These are phyloP conservation scores for Rhodotorula sp. DNA, from an alignment of 1,284 basidiomycete genomes.

Conservation along the genomic window DNA sequence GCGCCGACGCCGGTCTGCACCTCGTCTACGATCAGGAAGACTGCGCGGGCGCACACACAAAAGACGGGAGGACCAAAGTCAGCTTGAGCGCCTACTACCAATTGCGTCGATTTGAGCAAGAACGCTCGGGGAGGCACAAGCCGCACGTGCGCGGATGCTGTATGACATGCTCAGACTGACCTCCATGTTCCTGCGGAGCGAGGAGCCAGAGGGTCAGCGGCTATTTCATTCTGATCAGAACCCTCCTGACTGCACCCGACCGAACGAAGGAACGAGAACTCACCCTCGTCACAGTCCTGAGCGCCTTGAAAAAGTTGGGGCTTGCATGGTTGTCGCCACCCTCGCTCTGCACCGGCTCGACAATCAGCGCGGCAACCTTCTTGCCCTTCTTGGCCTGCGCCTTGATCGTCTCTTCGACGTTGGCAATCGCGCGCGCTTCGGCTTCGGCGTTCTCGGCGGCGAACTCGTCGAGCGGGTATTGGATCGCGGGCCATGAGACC, in stretches of 20 bases:
- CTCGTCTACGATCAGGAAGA: conserved; percentile 57
- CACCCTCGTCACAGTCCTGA: conserved; percentile 53
- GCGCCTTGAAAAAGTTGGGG: conserved; percentile 54
- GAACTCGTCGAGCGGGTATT: conserved; percentile 55
- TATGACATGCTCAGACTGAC: not conserved
- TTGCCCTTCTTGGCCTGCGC: conserved; percentile 50
- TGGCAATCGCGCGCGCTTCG: conserved; percentile 46
- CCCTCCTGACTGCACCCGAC: not conserved
- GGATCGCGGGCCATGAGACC: conserved; percentile 55
- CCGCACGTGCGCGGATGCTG: too few species aligned
- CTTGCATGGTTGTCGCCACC: conserved; percentile 60
- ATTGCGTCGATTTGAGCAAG: too few species aligned
- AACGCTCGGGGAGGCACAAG: too few species aligned
- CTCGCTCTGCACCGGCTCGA: conserved; percentile 59
- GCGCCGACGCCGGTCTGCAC: conserved; percentile 57
- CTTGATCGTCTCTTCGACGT: conserved; percentile 51
- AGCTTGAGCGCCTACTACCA: not conserved
- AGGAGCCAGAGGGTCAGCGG: not conserved
- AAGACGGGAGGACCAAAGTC: not conserved
- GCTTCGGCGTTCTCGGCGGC: conserved; percentile 53
- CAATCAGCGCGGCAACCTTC: conserved; percentile 57
- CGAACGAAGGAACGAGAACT: not conserved
- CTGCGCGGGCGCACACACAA: conserved; percentile 20
- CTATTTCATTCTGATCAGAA: not conserved
- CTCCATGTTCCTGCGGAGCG: conserved; percentile 48